These are phyloP conservation scores for Aspergillus jensenii DNA, from an alignment of 2,329 filamentous ascomycete species.

Conservation along the genomic window DNA sequence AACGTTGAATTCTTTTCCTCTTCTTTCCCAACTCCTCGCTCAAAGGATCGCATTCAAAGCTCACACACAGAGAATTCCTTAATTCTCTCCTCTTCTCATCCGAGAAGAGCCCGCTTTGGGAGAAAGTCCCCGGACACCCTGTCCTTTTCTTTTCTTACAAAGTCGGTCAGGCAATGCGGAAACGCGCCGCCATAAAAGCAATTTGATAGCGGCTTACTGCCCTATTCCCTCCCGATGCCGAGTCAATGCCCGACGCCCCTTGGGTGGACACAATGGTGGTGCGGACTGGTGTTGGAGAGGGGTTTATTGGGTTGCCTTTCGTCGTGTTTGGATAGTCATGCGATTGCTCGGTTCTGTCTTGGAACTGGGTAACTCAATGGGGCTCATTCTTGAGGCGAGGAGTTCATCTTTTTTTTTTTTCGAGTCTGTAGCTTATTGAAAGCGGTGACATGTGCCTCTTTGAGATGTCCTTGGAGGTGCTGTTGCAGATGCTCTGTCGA, in stretches of 20 bases:
- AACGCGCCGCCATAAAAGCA: constrained; percentile 99
- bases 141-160: constrained; percentile 36
- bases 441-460: constrained; percentile 42
- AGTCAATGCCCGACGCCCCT: constrained; percentile 53
- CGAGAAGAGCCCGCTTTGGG: constrained; percentile 72
- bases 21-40: constrained; percentile 73
- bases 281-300: constrained; percentile 36
- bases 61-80: constrained; percentile 75
- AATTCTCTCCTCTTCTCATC: constrained; percentile 29
- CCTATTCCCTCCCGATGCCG: constrained; percentile 45
- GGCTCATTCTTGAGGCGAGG: constrained; percentile 99
- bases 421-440: constrained; percentile 57
- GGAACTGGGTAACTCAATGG: constrained; percentile 91
- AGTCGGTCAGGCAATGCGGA: constrained; percentile 67
- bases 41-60: constrained; percentile 99
- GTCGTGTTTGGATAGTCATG: constrained; percentile 97
- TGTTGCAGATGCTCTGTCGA: constrained; percentile 63
- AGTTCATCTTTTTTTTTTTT: constrained; percentile 54
- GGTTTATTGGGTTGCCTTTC: constrained; percentile 64
- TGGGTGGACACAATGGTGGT: constrained; percentile 39
- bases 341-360: constrained; percentile 69
- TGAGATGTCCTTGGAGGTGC: constrained; percentile 23
- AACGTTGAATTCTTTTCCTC: constrained; percentile 21
- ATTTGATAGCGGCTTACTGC: constrained; percentile 75
- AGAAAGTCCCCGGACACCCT: constrained; percentile 99